These are phyloP conservation scores for Ceratobasidium sp. DNA, from an alignment of 1,284 basidiomycete species.

Conservation along the genomic window DNA sequence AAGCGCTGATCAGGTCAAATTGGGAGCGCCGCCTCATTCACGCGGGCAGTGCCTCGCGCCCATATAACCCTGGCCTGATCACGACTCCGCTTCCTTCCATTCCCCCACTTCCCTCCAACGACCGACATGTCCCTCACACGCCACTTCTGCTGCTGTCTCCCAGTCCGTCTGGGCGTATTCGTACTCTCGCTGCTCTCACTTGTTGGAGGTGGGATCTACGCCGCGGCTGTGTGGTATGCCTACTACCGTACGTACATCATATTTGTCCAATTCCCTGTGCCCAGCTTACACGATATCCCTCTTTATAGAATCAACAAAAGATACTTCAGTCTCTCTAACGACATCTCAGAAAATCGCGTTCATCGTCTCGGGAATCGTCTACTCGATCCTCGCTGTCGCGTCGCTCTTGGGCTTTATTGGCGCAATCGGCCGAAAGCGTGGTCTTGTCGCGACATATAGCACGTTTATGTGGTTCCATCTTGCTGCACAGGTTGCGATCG, in stretches of 20 bases:
- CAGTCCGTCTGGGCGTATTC: constrained; percentile 72
- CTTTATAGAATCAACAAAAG: constrained; percentile 34
- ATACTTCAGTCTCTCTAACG: not conserved
- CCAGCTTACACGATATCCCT: not conserved
- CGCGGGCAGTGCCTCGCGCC: not conserved
- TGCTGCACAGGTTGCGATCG: constrained; percentile 52
- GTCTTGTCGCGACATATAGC: constrained; percentile 69
- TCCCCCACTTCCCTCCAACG: not conserved
- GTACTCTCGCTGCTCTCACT: constrained; percentile 67
- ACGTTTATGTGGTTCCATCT: constrained; percentile 67
- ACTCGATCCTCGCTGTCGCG: constrained; percentile 32
- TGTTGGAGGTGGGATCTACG: constrained; percentile 63
- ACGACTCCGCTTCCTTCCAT: not conserved
- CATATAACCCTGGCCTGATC: not conserved
- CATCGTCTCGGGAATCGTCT: constrained; percentile 39
- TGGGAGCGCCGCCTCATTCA: constrained; percentile 22
- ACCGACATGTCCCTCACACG: constrained; percentile 39
- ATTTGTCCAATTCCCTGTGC: not conserved
- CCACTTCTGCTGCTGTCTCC: constrained; percentile 71
- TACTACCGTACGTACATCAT: constrained; percentile 39
- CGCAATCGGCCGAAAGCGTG: constrained; percentile 68
- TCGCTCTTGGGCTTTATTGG: constrained; percentile 66
- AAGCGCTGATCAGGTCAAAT: constrained; percentile 14
- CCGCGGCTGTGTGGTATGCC: constrained; percentile 46
- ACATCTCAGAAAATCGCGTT: constrained; percentile 45